A percentile compares a stretch with the other conserved stretches of the same genome.
Conservation (phyloP, 441 rosid genomes). For the Adansonia gregorii region DNA sequence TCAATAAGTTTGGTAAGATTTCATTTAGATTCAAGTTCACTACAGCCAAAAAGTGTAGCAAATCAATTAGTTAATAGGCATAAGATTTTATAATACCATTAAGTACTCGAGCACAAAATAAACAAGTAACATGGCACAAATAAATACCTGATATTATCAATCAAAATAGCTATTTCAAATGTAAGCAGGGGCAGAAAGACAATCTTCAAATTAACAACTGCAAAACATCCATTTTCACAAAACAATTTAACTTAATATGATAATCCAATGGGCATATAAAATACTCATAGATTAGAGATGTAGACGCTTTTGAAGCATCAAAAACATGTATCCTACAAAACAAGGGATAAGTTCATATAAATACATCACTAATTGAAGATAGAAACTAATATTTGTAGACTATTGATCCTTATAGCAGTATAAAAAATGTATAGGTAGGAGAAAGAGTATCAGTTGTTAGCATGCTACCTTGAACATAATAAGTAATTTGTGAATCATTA, state of each 20-base stretch:
- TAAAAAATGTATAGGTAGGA: background rate
- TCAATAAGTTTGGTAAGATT: background rate
- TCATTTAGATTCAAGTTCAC: too few relatives aligned
- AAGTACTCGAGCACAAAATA: constrained; percentile 15
- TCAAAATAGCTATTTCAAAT: constrained; percentile 57
- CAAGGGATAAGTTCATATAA: constrained; percentile 3
- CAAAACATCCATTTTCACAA: constrained; percentile 34
- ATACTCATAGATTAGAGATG: background rate
- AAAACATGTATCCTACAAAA: background rate
- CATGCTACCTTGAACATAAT: background rate
- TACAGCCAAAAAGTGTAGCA: background rate
- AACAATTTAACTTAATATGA: constrained; percentile 16
- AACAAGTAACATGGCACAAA: constrained; percentile 12
- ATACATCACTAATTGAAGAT: constrained; percentile 6
- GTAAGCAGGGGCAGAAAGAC: constrained; percentile 65
- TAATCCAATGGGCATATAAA: background rate
- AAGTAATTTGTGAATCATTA: background rate
- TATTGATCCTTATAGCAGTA: background rate
- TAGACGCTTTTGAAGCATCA: background rate
- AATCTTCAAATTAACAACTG: constrained; percentile 63
- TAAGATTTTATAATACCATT: background rate
- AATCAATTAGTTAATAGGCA: background rate
- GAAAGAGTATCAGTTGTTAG: background rate
- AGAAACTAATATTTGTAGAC: background rate
- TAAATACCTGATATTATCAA: constrained; percentile 68